Evolutionary conservation across 805 yeast species (phyloP), one percentile per base, ranked within the genome.

Genomic region (Barnettozyma siamensis): DNA sequence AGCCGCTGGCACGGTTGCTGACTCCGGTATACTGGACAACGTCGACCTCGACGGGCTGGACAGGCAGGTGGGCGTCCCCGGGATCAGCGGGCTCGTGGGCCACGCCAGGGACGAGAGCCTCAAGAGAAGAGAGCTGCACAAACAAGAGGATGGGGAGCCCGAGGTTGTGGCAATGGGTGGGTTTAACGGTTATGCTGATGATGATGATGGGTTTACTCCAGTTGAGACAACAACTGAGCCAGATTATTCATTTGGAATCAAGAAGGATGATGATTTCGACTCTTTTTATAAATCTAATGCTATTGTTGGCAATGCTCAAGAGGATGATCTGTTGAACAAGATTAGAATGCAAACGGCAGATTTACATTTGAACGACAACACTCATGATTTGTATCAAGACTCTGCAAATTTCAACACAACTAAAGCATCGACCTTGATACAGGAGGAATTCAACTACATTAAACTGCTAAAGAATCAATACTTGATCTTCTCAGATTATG

Each of bases 401-500:
- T 42, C 50, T 10, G 38, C 37, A 9, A 48, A 38, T 8, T 56
- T 57, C 29, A 5, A 20, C 33, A 8, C n/a, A n/a, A n/a, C n/a
- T n/a, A n/a, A n/a, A n/a, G 15, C 41, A 3, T 32, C 38, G 23
- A 29, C 42, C 13, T 48, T 56, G 38, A 59, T 63, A 40, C 58
- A 60, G 27, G 62, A 58, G 7, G 70, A 65, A 7, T 83, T 80
- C 52, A 78, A 81, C 46, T 83, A 78, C 57, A 73, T 69, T 31
- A 71, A 65, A 44, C 58, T 81, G 12, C 39, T 73, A 5, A 74
- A 76, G 13, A 78, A 76, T 33, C 85, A 83, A 57, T 83, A 62
- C 52, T 67, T 83, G 35, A 74, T 73, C 47, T 80, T 80, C 51
- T 66, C 75, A 15, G 88, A 83, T 53, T 69, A 76, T 48, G 70